Evolutionary conservation across 768 basidiomycete genomes (phyloP).

Genomic region (Phylloporus scabripes): DNA sequence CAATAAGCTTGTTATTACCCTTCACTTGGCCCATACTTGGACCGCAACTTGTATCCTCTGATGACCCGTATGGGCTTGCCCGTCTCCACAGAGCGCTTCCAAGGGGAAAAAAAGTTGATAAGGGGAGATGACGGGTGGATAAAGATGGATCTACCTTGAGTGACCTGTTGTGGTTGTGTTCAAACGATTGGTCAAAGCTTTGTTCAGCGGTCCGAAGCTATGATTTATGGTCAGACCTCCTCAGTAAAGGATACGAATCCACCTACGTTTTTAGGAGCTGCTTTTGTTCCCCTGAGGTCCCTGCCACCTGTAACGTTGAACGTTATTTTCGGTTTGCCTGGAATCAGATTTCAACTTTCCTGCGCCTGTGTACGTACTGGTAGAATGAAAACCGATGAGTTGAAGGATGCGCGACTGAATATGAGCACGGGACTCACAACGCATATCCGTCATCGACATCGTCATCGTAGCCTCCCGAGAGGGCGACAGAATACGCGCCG

Average conservation of each 20-base stretch:
- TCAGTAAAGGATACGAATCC: not conserved
- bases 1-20: conserved; percentile 42
- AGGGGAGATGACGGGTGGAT: not conserved
- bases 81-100: conserved; percentile 70
- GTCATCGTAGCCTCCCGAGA: conserved; percentile 87
- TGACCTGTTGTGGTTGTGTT: conserved; percentile 64
- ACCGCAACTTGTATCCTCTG: conserved; percentile 62
- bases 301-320: conserved; percentile 56
- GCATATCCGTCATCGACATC: conserved; percentile 78
- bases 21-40: conserved; percentile 71
- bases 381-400: not conserved
- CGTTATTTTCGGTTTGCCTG: not conserved
- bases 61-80: conserved; percentile 83
- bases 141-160: conserved; percentile 42
- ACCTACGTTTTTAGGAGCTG: conserved; percentile 76
- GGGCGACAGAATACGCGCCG: conserved; percentile 80
- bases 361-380: conserved; percentile 76
- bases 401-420: not conserved
- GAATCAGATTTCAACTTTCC: conserved; percentile 35
- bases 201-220: conserved; percentile 88
- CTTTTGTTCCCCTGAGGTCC: conserved; percentile 79
- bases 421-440: conserved; percentile 50
- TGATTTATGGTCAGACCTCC: not conserved
- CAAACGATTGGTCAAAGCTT: conserved; percentile 77
- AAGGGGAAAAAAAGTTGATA: not conserved